Percentiles rank a stretch among this genome's conserved stretches.
Evolutionary conservation across 2,329 filamentous ascomycete species (phyloP).

Genomic region (Sporothrix variecibatus): DNA sequence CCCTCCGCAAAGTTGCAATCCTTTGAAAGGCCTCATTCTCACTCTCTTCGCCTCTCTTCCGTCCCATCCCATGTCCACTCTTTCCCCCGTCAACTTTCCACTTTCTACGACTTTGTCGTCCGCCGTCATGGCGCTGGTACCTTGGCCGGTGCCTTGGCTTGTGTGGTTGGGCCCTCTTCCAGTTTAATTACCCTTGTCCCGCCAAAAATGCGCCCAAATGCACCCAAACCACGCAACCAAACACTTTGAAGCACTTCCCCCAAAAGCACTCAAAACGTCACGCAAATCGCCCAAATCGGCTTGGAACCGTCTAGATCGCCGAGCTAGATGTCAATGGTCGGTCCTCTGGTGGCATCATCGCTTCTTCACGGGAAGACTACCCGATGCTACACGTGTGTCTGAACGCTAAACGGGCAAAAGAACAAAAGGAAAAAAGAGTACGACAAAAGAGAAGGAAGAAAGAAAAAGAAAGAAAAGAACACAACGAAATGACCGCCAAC

Average conservation of each 20-base stretch:
- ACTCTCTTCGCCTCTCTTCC: background rate
- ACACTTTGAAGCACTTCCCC: background rate
- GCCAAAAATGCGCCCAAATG: background rate
- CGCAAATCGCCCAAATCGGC: background rate
- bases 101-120: background rate
- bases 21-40: background rate
- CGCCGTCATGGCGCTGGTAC: background rate
- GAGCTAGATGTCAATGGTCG: conserved; percentile 15
- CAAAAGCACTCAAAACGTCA: background rate
- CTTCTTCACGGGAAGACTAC: background rate
- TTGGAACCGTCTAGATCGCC: conserved; percentile 11
- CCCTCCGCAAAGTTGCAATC: conserved; percentile 11
- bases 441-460: background rate
- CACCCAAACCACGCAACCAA: background rate
- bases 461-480: background rate
- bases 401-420: background rate
- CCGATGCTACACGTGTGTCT: background rate
- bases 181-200: conserved; percentile 7
- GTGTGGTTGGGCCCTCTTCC: conserved; percentile 15
- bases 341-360: conserved; percentile 16
- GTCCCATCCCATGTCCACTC: background rate
- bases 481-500: background rate
- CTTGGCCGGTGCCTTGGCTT: conserved; percentile 1
- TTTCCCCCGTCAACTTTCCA: background rate
- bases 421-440: background rate